Evolutionary conservation across 2,329 filamentous ascomycete species (phyloP), one percentile per base, ranked within the genome.

Genomic region (Diplodia mutila): DNA sequence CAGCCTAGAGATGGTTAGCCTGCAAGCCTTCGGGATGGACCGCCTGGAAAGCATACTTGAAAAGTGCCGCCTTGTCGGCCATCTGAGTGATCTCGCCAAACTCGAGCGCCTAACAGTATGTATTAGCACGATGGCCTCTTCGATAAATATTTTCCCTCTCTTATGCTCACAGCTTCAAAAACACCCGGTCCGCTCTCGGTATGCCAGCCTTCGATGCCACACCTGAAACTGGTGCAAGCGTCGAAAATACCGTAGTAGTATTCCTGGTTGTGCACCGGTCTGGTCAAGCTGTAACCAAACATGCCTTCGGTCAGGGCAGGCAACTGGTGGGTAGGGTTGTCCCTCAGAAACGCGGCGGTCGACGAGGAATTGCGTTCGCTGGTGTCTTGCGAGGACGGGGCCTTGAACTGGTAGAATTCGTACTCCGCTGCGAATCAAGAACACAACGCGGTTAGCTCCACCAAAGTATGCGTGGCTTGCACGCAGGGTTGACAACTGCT

Each of bases 161-260:
- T 1, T 18, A 27, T 25, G 16, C 83, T 73, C 72, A 86, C 93
- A 14, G 95, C 95, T 82, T 99, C 95, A 77, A 94, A 98, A 3
- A 99, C 95, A 53, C 94, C 94, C 0, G 94, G 94, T 0, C 94
- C 94, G 71, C 90, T 94, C 81, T 97, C 94, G 9, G 94, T 97
- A 81, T 97, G 94, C 94, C 94, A 97, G 54, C 94, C 93, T 78
- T 97, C 94, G 59, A 97, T 91, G 70, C 90, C 86, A 75, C 92
- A 95, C 49, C 85, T 83, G 81, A 97, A 97, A 69, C 88, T 84
- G 71, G 86, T 85, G 81, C 93, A 96, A 0, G 90, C 87, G 71
- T 96, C 88, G 79, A 92, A 97, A 61, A 97, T 87, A 54, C 90
- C 88, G 77, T 97, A 97, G 81, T 91, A 97, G 81, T 94, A 97